These are phyloP conservation scores for Lepidium sativum DNA, from an alignment of 345 rosid species.

Conservation along the genomic window DNA sequence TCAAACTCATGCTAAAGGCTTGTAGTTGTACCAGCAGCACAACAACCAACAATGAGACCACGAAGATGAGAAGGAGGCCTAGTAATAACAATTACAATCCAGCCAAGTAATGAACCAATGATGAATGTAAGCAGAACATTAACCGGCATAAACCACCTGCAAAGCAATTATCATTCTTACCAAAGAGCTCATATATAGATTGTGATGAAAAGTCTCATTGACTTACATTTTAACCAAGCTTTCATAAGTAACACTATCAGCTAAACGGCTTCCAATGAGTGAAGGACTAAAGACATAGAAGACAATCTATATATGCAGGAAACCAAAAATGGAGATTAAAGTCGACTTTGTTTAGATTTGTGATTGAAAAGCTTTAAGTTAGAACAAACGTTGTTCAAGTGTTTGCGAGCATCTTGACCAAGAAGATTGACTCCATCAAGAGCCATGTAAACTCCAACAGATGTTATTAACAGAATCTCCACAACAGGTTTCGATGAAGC, in stretches of 20 bases:
- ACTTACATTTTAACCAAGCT: constrained; percentile 46
- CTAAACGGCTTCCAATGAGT: constrained; percentile 44
- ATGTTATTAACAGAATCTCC: constrained; percentile 46
- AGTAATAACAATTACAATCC: constrained; percentile 36
- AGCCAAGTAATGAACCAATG: constrained; percentile 39
- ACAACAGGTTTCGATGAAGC: constrained; percentile 49
- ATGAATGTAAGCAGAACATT: constrained; percentile 46
- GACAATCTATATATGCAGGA: constrained; percentile 28
- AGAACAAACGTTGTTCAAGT: constrained; percentile 37
- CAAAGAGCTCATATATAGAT: background rate
- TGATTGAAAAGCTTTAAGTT: background rate
- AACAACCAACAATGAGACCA: constrained; percentile 26
- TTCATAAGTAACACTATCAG: constrained; percentile 42
- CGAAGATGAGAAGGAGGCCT: constrained; percentile 37
- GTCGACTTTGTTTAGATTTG: background rate
- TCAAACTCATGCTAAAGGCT: background rate
- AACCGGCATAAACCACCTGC: constrained; percentile 65
- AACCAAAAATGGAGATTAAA: background rate
- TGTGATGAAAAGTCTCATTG: background rate
- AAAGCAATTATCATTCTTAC: background rate
- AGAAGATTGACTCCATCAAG: constrained; percentile 39
- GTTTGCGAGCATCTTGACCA: constrained; percentile 49
- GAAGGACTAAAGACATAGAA: constrained; percentile 63
- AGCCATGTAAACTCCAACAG: constrained; percentile 48
- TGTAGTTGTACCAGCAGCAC: constrained; percentile 18